Evolutionary conservation across 176 grass and related monocot species (phyloP).

Genomic region (Avena eriantha): DNA sequence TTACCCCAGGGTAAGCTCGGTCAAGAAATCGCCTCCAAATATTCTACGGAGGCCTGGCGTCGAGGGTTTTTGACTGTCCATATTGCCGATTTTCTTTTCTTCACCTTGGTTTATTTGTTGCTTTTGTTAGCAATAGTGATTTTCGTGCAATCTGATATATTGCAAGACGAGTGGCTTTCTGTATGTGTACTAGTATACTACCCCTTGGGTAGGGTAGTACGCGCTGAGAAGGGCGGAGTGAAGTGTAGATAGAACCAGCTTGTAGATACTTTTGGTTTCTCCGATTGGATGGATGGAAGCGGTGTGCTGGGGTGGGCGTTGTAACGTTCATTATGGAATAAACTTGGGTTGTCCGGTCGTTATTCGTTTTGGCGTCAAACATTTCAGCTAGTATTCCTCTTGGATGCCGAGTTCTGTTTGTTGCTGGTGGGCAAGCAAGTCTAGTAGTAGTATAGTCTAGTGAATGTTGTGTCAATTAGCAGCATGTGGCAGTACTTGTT

Average conservation of each 20-base stretch:
- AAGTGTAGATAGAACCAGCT: slow-evolving; percentile 77
- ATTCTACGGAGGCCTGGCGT: slow-evolving; percentile 60
- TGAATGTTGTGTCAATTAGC: slow-evolving; percentile 36
- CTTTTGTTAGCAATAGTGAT: slow-evolving; percentile 52
- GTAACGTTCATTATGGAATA: slow-evolving; percentile 50
- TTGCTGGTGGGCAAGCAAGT: slow-evolving; percentile 33
- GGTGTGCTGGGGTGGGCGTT: slow-evolving; percentile 42
- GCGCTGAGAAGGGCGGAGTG: slow-evolving; percentile 40
- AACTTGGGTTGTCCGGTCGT: slow-evolving; percentile 29
- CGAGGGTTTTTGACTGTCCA: slow-evolving; percentile 92
- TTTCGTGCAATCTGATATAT: slow-evolving; percentile 53
- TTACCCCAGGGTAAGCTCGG: slow-evolving; percentile 58
- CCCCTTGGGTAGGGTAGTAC: slow-evolving; percentile 46
- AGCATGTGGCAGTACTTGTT: background rate
- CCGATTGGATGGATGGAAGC: slow-evolving; percentile 35
- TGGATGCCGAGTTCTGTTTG: slow-evolving; percentile 16
- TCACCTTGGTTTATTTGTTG: slow-evolving; percentile 58
- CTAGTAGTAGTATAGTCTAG: background rate
- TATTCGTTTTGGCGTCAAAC: slow-evolving; percentile 40
- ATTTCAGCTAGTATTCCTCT: background rate
- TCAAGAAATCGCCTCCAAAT: slow-evolving; percentile 53
- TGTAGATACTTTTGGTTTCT: slow-evolving; percentile 74
- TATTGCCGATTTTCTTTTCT: slow-evolving; percentile 47
- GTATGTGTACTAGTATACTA: slow-evolving; percentile 28
- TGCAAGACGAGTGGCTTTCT: slow-evolving; percentile 55